phyloP scores from a whole-genome alignment of 768 basidiomycete species.

The Agrocybe praecox region DNA sequence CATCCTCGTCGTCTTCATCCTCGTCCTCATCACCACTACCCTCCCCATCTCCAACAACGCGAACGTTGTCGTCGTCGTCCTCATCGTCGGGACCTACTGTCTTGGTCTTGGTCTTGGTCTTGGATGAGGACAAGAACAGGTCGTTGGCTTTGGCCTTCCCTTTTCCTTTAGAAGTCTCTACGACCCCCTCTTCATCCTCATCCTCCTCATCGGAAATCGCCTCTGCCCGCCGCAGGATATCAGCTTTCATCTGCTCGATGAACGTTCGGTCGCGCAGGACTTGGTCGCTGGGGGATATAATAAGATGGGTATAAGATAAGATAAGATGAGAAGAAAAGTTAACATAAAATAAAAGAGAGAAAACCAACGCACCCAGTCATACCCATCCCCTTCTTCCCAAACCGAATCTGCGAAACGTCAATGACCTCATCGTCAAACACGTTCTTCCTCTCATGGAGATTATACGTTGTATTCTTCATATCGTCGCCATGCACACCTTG shows the following conservation, averaged over 20 bases:
- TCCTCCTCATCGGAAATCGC: conserved; percentile 66
- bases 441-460: conserved; percentile 58
- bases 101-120: too few species aligned
- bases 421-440: conserved; percentile 75
- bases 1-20: conserved; percentile 33
- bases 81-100: conserved; percentile 52
- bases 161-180: conserved; percentile 20
- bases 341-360: too few species aligned
- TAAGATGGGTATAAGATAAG: neutral
- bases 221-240: conserved; percentile 79
- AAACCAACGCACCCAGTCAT: conserved; percentile 36
- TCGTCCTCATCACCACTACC: conserved; percentile 41
- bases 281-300: conserved; percentile 39
- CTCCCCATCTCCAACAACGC: conserved; percentile 64
- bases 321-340: neutral
- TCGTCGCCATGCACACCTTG: neutral
- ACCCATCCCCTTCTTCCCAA: conserved; percentile 68
- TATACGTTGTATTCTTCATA: conserved; percentile 8
- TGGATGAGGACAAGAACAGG: too few species aligned
- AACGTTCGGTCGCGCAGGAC: conserved; percentile 58
- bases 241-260: conserved; percentile 79
- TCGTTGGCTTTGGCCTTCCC: conserved; percentile 18
- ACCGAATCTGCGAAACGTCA: conserved; percentile 57
- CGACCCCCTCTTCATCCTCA: conserved; percentile 27
- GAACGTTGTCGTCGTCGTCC: conserved; percentile 32